phyloP scores from a whole-genome alignment of 768 basidiomycete genomes.

The Coprinopsis sp. region DNA sequence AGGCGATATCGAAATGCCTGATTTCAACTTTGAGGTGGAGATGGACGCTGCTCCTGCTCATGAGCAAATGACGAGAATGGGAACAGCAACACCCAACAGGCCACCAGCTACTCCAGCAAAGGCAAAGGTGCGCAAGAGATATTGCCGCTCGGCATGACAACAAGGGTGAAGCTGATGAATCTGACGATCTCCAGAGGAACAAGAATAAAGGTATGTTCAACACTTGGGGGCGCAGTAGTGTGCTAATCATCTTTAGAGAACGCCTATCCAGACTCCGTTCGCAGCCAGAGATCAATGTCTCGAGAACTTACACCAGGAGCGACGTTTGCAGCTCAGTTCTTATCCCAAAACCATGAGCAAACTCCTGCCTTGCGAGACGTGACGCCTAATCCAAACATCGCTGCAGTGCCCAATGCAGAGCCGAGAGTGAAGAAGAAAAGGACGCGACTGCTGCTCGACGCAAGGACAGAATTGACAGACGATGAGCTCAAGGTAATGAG shows the following conservation, averaged over 20 bases:
- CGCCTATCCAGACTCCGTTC: neutral
- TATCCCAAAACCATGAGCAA: slow-evolving; percentile 34
- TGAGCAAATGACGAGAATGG: neutral
- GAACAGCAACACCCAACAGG: neutral
- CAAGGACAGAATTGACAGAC: slow-evolving; percentile 75
- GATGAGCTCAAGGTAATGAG: slow-evolving; percentile 65
- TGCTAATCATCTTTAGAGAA: neutral
- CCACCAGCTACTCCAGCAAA: neutral
- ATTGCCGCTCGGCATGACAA: too few relatives aligned
- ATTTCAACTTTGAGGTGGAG: slow-evolving; percentile 13
- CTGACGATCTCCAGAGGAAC: neutral
- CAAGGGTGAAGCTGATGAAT: too few relatives aligned
- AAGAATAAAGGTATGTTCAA: neutral
- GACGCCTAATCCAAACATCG: slow-evolving; percentile 28
- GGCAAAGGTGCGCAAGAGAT: too few relatives aligned
- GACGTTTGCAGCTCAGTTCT: slow-evolving; percentile 35
- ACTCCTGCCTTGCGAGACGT: slow-evolving; percentile 12
- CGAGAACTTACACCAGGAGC: slow-evolving; percentile 13
- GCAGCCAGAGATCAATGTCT: neutral
- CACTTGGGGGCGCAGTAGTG: too few relatives aligned
- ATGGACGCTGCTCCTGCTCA: neutral
- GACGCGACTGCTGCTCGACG: slow-evolving; percentile 61
- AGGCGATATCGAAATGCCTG: slow-evolving; percentile 6
- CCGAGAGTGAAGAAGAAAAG: slow-evolving; percentile 36
- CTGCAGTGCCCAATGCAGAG: slow-evolving; percentile 18